Base-by-base conservation (phyloP, 1,284 basidiomycete species). In the Phaffia rhodozyma region DNA sequence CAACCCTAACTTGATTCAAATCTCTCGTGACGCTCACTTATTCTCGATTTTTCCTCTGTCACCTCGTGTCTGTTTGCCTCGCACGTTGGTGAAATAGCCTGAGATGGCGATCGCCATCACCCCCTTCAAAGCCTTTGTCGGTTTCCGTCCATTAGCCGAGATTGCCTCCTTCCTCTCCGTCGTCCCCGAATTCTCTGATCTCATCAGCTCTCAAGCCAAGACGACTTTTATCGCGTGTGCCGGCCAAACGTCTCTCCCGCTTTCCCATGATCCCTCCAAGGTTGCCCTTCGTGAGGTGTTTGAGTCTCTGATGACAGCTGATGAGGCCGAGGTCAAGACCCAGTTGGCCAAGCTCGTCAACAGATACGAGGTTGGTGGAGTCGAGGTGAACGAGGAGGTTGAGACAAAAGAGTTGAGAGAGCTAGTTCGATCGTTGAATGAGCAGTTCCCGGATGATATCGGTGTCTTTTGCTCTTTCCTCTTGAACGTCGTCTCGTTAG, bases 71-170 rank as follows among this genome's bases (percentile, higher is more conserved):
- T 43, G 38, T 43, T 43, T 43, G 32, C 13, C 38, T 43, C 38
- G 38, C 38, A 43, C 38, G 38, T 43, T 43, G 38, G 38, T 43
- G 38, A 16, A 16, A 32, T 68, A 81, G 77, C 96, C 96, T 3
- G 96, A 99, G 75, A 96, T 99, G 91, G 92, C 93, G 16, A 83
- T 98, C 59, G 96, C 96, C 0, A 77, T 99, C 62, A 93, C 92
- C 0, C 83, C 86, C 7, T 98, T 98, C 79, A 80, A 81, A 49
- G 96, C 90, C 0, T 82, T 98, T 72, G 96, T 91, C 72, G 92
- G 92, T 38, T 97, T 96, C 78, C 80, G 86, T 16, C 91, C 91
- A 4, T 80, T 92, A 1, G 72, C 79, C 0, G 78, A 84, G 61
- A 89, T 97, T 70, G 81, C 83, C 18, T 73, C 78, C 6, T 83